Base-by-base conservation (phyloP, 805 yeast species). In the Metschnikowia gelsemii region DNA sequence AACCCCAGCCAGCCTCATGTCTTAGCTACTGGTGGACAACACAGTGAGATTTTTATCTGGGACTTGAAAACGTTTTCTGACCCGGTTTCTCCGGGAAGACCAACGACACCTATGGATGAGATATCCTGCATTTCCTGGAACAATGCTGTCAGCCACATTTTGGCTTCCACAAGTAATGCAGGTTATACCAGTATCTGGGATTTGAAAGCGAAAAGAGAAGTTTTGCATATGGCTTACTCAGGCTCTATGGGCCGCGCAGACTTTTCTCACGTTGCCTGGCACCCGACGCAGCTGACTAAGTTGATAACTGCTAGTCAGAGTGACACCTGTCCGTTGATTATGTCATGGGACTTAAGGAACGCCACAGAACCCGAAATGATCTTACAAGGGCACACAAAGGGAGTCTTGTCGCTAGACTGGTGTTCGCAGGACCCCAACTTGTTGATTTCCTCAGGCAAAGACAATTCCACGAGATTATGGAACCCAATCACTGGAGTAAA, bases 171-270 rank as follows among this genome's bases (percentile, higher is more conserved):
- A 9, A 88, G 96, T 35, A 78, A 80, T 54, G 77, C 87, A 12
- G 95, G 95, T 12, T 85, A 79, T 61, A 82, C 96, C 3, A 84
- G 96, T 1, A 82, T 93, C 51, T 93, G 97, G 97, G 98, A 93
- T 65, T 71, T 90, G 51, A 86, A 85, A 57, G 80, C 89, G 29
- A 84, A 82, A 59, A 79, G 87, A 57, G 97, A 91, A 65, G 96
- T 91, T 18, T 69, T 93, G 47, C 96, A 88, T 62, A 73, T 93
- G 59, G 76, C 80, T 42, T 87, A 87, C 62, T 70, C 81, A 17
- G 80, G 83, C 6, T 67, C 78, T 9, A 54, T 60, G 16, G 75
- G 73, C 32, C 77, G 84, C 56, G 83, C 89, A 18, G 83, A 82
- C 42, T 75, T 91, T 37, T 80, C 95, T 25, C 76, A 78, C 46